Conservation (phyloP, 352 stramenopile genomes). For the Saprolegnia diclina region DNA sequence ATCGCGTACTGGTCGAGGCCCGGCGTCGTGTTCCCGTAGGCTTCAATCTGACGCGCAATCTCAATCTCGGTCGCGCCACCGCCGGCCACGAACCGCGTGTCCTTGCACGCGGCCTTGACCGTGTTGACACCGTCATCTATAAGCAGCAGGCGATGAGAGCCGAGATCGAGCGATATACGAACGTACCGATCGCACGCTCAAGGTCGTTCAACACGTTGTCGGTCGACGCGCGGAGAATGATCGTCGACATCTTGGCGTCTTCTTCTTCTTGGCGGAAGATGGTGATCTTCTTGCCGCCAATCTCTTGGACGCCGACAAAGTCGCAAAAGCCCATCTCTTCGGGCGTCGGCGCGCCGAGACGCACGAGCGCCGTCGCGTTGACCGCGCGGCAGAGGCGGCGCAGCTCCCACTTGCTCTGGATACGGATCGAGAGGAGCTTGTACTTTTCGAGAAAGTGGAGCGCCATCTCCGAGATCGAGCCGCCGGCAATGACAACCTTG, state of each 20-base stretch:
- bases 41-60: conserved; percentile 91
- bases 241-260: conserved; percentile 94
- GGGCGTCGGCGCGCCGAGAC: conserved; percentile 93
- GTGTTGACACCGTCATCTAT: conserved; percentile 96
- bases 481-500: conserved; percentile 94
- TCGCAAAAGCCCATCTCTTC: conserved; percentile 98
- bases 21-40: conserved; percentile 92
- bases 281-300: conserved; percentile 95
- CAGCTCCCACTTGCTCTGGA: conserved; percentile 98
- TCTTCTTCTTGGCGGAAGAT: conserved; percentile 94
- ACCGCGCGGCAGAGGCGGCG: conserved; percentile 95
- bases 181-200: conserved; percentile 90
- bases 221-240: conserved; percentile 92
- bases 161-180: neutral
- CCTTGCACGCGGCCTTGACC: conserved; percentile 92
- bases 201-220: conserved; percentile 98
- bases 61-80: conserved; percentile 95
- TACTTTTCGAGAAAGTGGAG: conserved; percentile 99
- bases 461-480: conserved; percentile 98
- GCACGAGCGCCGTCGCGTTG: conserved; percentile 95
- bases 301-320: conserved; percentile 90
- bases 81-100: conserved; percentile 93
- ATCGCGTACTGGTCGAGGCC: conserved; percentile 99
- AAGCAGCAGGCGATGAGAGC: neutral
- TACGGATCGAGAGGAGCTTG: conserved; percentile 95